phyloP scores from a whole-genome alignment of 2,329 filamentous ascomycete genomes.

The Tolypocladium nubicola region DNA sequence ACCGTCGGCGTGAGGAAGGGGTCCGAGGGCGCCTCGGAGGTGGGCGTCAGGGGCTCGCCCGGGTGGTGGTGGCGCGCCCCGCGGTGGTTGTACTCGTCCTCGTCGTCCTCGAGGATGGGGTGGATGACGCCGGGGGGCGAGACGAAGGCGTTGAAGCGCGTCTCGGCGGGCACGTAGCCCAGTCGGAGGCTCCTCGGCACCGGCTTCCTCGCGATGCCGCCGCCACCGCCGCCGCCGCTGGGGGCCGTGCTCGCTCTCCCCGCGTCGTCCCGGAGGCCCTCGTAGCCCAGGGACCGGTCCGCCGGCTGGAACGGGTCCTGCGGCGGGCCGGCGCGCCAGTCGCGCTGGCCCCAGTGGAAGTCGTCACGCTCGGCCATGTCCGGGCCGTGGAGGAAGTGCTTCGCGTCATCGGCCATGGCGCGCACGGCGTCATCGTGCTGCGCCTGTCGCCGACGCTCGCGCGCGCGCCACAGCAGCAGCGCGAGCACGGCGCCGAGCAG shows the following conservation, averaged over 20 bases:
- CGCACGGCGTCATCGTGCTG: slow-evolving; percentile 36
- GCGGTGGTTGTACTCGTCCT: slow-evolving; percentile 31
- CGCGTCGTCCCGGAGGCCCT: slow-evolving; percentile 27
- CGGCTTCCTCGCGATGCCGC: slow-evolving; percentile 22
- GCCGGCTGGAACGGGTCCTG: slow-evolving; percentile 20
- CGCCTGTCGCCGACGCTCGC: slow-evolving; percentile 21
- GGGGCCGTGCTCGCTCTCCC: background rate
- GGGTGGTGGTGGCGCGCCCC: background rate
- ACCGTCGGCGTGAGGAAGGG: slow-evolving; percentile 37
- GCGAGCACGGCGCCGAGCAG: slow-evolving; percentile 34
- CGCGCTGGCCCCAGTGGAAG: slow-evolving; percentile 17
- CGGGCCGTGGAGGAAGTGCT: slow-evolving; percentile 31
- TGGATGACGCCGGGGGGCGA: slow-evolving; percentile 35
- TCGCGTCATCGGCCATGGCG: slow-evolving; percentile 37
- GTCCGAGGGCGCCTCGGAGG: slow-evolving; percentile 29
- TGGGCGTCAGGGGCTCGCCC: slow-evolving; percentile 16
- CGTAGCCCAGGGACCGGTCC: slow-evolving; percentile 36
- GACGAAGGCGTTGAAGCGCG: slow-evolving; percentile 15
- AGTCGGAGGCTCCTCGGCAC: slow-evolving; percentile 16
- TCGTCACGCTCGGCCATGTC: slow-evolving; percentile 35
- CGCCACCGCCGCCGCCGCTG: slow-evolving; percentile 28
- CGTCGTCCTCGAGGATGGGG: slow-evolving; percentile 49
- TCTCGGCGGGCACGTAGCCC: slow-evolving; percentile 21
- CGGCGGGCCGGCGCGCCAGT: slow-evolving; percentile 39
- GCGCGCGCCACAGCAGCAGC: slow-evolving; percentile 41